Base-by-base conservation (phyloP, 176 grass and related monocot species). In the Olyra latifolia region DNA sequence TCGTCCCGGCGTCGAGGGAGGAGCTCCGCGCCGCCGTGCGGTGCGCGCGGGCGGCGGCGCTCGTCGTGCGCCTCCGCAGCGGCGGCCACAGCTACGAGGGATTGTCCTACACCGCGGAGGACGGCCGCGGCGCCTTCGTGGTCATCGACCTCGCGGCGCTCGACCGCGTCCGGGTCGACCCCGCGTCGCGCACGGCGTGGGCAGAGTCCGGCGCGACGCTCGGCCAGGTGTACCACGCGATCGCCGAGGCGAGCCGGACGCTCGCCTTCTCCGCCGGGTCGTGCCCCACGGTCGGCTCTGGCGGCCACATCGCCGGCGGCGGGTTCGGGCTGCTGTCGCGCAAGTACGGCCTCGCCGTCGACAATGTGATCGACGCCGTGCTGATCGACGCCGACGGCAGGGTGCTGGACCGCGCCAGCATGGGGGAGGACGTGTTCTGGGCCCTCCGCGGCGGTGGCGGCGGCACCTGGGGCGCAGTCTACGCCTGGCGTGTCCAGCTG, bases 61-160 rank as follows among this genome's bases (percentile, higher is more conserved):
- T 85, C 15, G 46, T 19, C n/a, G 79, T 94, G 19, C 87, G 85
- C 10, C 11, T 97, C 58, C 89, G 92, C 45, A 92, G 95, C 72
- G 92, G 92, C 4, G 95, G 94, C 0, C 95, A 98, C 88, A 98
- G 92, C 88, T 98, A 98, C 80, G 92, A 94, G 80, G 92, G 95
- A 12, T 45, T 91, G 25, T 98, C 92, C 0, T 98, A 98, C 83
- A 90, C 95, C 30, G 50, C 57, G 0, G 15, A n/a, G 3, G 42
- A 16, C 46, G 7, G 52, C 57, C 12, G 12, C 42, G 9, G 0
- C 1, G 42, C 80, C 0, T 98, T 98, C 23, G 87, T 72, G 0
- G 86, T 98, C 17, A 16, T 98, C 12, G 89, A 98, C 85, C 87
- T 98, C 13, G 30, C 64, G 73, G 77, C 64, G 44, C 85, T 98